Base-by-base conservation (phyloP, 2,329 filamentous ascomycete genomes). In the Alternaria panax region DNA sequence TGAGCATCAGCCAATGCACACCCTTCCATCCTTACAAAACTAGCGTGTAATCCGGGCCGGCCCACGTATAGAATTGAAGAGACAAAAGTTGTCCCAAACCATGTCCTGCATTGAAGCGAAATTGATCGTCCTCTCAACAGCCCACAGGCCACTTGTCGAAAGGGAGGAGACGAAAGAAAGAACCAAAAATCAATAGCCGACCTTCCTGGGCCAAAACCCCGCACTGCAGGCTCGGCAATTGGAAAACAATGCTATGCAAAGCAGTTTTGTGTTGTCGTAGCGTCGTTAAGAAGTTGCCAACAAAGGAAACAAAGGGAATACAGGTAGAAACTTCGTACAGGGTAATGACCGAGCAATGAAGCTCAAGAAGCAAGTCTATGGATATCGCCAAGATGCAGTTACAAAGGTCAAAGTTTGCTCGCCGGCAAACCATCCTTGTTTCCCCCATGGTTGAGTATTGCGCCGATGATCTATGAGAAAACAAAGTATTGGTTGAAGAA, bases 341-440 rank as follows among this genome's bases (percentile, higher is more conserved):
- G 54, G 54, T 51, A 42, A n/a, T 38, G 42, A 64, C 54, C 42
- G 64, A 69, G 63, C 71, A 66, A 57, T 56, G 68, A 71, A 69
- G 65, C 65, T 63, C 69, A 65, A 54, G 54, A 64, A 68, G 59
- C 61, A 68, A 71, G 62, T 69, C 71, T 72, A 74, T 69, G 56
- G 69, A 72, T 74, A 74, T 74, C 68, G 68, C 68, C 55, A 62
- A 65, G 62, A 57, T 61, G 45, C 61, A 66, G 59, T 55, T 38
- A 54, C 40, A 24, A 42, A 57, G 54, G 63, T 54, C 40, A 34
- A 42, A 55, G 54, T 62, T 54, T 69, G 66, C 67, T 48, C 67
- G 60, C 59, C 68, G 60, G 64, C 62, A 63, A 55, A 60, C 59
- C 30, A 55, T 60, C 48, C 48, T 51, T 56, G 54, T 50, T 46